Base-by-base conservation (phyloP, 2,329 filamentous ascomycete genomes). In the Botrytis elliptica region DNA sequence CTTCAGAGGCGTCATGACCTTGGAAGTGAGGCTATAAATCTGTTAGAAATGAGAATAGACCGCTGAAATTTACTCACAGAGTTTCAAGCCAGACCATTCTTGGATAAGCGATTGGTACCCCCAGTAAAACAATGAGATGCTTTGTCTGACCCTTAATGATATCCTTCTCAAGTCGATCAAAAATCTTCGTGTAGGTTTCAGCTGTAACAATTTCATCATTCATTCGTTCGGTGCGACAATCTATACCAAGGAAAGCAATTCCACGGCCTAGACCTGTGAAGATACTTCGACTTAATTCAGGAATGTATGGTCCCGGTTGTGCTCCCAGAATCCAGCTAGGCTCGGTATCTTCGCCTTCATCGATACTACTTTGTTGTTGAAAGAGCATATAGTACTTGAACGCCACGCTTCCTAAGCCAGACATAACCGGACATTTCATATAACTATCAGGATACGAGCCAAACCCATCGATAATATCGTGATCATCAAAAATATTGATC, bases 351-450 rank as follows among this genome's bases (percentile, higher is more conserved):
- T 97, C 91, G 0, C 91, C 94, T 84, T 99, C 96, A 64, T 91
- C 89, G 0, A 89, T 84, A 5, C 97, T 86, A 77, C 92, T 97
- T 82, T 99, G 97, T 78, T 99, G 96, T 82, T 99, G 96, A 84
- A 99, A 99, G 14, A 99, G 88, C 90, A 99, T 92, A 80, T 99
- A 99, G 83, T 98, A 99, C 82, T 99, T 99, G 88, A 96, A 98
- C 0, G 95, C 95, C 68, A 98, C 90, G 55, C 92, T 92, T 3
- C 96, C 97, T 14, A 99, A 83, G 0, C 97, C 96, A 3, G 91
- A 92, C 81, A 99, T 97, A 0, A 98, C 93, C 0, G 93, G 92
- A 4, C 93, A 93, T 77, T 88, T 89, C 94, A 98, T 98, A 80
- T 97, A 96, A 77, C 93, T 90, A 77, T 98, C 89, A 6, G 95